Evolutionary conservation across 2,329 filamentous ascomycete species (phyloP).

Genomic region (Ophiostoma novo-ulmi): DNA sequence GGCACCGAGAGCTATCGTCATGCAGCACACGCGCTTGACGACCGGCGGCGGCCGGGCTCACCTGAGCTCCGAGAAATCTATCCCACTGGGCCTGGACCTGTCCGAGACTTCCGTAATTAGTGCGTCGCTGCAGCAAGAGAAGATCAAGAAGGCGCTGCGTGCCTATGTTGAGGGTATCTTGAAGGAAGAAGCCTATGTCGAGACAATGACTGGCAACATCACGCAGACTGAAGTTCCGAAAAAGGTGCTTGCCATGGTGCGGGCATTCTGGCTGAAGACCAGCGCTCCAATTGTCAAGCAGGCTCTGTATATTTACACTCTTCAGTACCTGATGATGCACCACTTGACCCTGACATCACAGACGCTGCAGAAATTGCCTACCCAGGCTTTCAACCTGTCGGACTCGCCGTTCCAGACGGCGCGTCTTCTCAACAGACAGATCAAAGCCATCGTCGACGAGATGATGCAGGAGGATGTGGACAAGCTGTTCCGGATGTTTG

Average conservation of each 20-base stretch:
- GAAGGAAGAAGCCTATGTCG: slow-evolving; percentile 44
- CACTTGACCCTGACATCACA: slow-evolving; percentile 48
- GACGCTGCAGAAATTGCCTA: slow-evolving; percentile 40
- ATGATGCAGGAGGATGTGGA: slow-evolving; percentile 49
- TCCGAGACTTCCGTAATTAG: slow-evolving; percentile 36
- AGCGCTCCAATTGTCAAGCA: slow-evolving; percentile 48
- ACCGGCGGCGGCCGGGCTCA: slow-evolving; percentile 36
- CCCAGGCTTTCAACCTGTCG: slow-evolving; percentile 42
- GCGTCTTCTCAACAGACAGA: slow-evolving; percentile 51
- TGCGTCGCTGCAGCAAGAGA: slow-evolving; percentile 40
- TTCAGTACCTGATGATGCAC: slow-evolving; percentile 53
- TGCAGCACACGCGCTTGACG: slow-evolving; percentile 49
- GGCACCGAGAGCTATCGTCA: slow-evolving; percentile 40
- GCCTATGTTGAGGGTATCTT: slow-evolving; percentile 48
- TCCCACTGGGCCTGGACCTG: slow-evolving; percentile 49
- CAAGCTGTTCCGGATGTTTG: slow-evolving; percentile 49
- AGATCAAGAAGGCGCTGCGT: slow-evolving; percentile 40
- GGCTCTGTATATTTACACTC: slow-evolving; percentile 51
- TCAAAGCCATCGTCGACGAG: slow-evolving; percentile 55
- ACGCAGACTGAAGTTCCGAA: slow-evolving; percentile 43
- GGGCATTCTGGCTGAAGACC: slow-evolving; percentile 44
- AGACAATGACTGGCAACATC: slow-evolving; percentile 47
- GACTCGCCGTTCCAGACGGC: slow-evolving; percentile 46
- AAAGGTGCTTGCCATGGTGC: slow-evolving; percentile 45
- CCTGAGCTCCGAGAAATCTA: slow-evolving; percentile 41